A percentile compares a stretch with the other conserved stretches of the same genome.
Conservation (phyloP, 2,329 filamentous ascomycete species). For the Hymenoscyphus scutula region DNA sequence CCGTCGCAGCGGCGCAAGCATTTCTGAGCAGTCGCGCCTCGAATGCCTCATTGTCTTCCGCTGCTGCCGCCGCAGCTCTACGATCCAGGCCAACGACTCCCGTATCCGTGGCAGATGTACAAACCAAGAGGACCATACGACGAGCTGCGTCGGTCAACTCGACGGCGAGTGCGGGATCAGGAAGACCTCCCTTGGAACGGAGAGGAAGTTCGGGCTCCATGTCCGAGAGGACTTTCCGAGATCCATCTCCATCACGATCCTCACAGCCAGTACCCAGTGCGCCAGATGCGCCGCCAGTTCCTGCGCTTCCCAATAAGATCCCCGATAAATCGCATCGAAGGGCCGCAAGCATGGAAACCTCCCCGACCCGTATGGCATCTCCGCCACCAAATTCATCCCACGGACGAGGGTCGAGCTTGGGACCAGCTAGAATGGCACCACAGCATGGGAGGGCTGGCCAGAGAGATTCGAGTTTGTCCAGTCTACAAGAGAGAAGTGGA, state of each 20-base stretch:
- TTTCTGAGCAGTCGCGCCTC: slow-evolving; percentile 68
- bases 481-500: slow-evolving; percentile 44
- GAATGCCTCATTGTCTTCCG: slow-evolving; percentile 69
- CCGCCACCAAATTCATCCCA: slow-evolving; percentile 30
- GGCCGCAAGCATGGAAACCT: slow-evolving; percentile 41
- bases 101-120: slow-evolving; percentile 75
- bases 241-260: slow-evolving; percentile 60
- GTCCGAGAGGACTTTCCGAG: slow-evolving; percentile 84
- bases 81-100: slow-evolving; percentile 75
- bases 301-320: slow-evolving; percentile 61
- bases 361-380: slow-evolving; percentile 32
- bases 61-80: slow-evolving; percentile 83
- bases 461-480: slow-evolving; percentile 30
- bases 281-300: slow-evolving; percentile 68
- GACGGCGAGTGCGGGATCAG: slow-evolving; percentile 47
- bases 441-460: slow-evolving; percentile 27
- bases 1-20: slow-evolving; percentile 77
- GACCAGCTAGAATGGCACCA: slow-evolving; percentile 21
- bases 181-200: slow-evolving; percentile 53
- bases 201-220: slow-evolving; percentile 75
- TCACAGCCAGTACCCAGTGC: slow-evolving; percentile 39
- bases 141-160: slow-evolving; percentile 73
- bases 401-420: slow-evolving; percentile 35
- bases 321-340: slow-evolving; percentile 30
- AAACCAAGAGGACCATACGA: slow-evolving; percentile 81